These are phyloP conservation scores for Apiospora arundinis DNA, from an alignment of 2,329 filamentous ascomycete genomes.

Conservation along the genomic window DNA sequence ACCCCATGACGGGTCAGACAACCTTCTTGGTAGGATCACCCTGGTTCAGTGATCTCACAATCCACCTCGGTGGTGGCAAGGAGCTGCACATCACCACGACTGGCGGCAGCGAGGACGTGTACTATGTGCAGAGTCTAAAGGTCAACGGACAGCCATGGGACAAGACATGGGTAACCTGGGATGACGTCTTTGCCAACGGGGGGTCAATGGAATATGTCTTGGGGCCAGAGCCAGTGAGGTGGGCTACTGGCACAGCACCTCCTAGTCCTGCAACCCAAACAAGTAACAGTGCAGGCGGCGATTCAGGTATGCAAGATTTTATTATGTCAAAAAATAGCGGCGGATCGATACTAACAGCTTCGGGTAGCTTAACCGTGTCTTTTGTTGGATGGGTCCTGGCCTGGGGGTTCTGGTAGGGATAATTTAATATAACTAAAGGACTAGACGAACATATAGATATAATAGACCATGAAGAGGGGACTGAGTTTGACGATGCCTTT, in stretches of 20 bases:
- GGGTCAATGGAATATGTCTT: conserved; percentile 70
- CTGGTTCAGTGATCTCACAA: conserved; percentile 65
- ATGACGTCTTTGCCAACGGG: conserved; percentile 68
- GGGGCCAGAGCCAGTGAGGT: conserved; percentile 57
- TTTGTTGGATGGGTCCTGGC: not conserved
- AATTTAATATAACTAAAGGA: too few relatives aligned
- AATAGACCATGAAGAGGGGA: not conserved
- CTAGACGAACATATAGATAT: not conserved
- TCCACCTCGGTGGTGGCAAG: conserved; percentile 62
- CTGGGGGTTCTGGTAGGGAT: not conserved
- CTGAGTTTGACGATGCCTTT: not conserved
- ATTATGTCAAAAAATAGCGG: not conserved
- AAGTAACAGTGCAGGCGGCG: conserved; percentile 24
- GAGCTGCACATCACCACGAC: conserved; percentile 59
- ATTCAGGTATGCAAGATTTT: not conserved
- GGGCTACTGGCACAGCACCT: conserved; percentile 65
- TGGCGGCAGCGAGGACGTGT: conserved; percentile 54
- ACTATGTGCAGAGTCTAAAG: conserved; percentile 69
- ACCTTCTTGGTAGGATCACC: conserved; percentile 70
- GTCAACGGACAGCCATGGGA: conserved; percentile 70
- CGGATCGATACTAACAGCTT: not conserved
- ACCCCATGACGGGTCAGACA: conserved; percentile 71
- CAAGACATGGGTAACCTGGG: conserved; percentile 70
- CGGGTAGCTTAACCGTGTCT: not conserved
- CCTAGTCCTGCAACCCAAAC: conserved; percentile 60